Percentiles rank a stretch among this genome's conserved stretches.
Conservation (phyloP, 1,284 basidiomycete species). For the Fomes fomentarius region DNA sequence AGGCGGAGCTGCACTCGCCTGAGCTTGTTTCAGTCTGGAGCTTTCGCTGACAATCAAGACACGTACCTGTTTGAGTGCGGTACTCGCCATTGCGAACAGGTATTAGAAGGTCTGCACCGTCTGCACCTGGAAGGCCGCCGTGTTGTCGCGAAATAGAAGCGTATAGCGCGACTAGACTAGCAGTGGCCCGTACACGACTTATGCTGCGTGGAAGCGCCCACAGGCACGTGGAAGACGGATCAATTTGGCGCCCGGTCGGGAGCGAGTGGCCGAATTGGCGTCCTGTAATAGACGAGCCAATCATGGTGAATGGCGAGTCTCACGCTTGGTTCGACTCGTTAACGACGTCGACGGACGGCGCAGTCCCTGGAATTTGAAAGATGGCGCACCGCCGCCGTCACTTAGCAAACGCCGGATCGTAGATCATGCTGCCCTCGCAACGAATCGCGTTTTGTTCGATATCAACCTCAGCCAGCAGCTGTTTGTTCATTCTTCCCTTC, state of each 20-base stretch:
- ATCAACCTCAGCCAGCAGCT: conserved; percentile 2
- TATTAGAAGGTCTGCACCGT: too few species aligned
- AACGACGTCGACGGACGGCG: neutral
- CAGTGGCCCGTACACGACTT: conserved; percentile 5
- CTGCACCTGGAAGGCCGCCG: neutral
- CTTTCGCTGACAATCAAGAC: neutral
- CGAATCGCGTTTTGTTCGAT: conserved; percentile 12
- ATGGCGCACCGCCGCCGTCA: conserved; percentile 17
- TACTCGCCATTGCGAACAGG: conserved; percentile 52
- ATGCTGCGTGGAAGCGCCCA: conserved; percentile 16
- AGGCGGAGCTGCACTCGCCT: conserved; percentile 33
- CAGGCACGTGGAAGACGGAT: conserved; percentile 12
- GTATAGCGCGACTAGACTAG: neutral
- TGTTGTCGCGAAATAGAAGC: neutral
- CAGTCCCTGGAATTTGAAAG: too few species aligned
- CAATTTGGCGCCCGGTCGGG: neutral
- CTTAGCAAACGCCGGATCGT: conserved; percentile 8
- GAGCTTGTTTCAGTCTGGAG: neutral
- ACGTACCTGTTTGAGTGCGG: conserved; percentile 55
- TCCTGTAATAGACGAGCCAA: neutral
- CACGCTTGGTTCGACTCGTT: neutral
- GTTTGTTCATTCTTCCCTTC: neutral
- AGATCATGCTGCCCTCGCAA: conserved; percentile 20
- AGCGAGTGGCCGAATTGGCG: neutral
- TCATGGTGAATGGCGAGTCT: neutral